Evolutionary conservation across 176 grass and related monocot genomes (phyloP).

Genomic region (Oryza coarctata): DNA sequence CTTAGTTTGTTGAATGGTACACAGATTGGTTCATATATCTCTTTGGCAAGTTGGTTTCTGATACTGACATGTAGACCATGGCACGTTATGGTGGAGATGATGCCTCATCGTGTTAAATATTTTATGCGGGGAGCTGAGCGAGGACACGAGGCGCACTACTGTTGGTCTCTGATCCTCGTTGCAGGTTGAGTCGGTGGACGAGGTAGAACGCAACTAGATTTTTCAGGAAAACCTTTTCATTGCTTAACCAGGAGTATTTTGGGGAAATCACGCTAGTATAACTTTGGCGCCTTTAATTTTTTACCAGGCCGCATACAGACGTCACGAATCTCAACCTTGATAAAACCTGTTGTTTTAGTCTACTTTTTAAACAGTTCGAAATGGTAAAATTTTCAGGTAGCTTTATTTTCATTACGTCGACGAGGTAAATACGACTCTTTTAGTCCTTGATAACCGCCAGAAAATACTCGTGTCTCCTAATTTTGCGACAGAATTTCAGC

Average conservation of each 20-base stretch:
- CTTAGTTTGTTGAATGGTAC: constrained; percentile 24
- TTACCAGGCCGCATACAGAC: neutral
- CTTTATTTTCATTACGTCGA: neutral
- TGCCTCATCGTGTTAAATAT: constrained; percentile 14
- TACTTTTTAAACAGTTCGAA: neutral
- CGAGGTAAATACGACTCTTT: neutral
- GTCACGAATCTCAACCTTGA: neutral
- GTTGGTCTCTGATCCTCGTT: neutral
- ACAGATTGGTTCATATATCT: constrained; percentile 13
- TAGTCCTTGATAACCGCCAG: constrained; percentile 5
- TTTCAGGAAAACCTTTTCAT: neutral
- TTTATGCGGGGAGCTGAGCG: neutral
- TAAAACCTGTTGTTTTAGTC: neutral
- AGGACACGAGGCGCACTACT: constrained; percentile 27
- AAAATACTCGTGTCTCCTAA: neutral
- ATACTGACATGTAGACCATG: constrained; percentile 13
- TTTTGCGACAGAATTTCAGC: neutral
- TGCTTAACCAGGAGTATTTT: neutral
- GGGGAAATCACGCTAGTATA: neutral
- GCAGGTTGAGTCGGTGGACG: constrained; percentile 9
- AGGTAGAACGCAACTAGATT: neutral
- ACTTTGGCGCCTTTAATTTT: neutral
- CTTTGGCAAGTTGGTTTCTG: constrained; percentile 1
- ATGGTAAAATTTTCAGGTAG: neutral
- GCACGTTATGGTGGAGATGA: neutral